Conservation (phyloP, 192 early-diverging fungal species). For the Spizellomyces punctatus region DNA sequence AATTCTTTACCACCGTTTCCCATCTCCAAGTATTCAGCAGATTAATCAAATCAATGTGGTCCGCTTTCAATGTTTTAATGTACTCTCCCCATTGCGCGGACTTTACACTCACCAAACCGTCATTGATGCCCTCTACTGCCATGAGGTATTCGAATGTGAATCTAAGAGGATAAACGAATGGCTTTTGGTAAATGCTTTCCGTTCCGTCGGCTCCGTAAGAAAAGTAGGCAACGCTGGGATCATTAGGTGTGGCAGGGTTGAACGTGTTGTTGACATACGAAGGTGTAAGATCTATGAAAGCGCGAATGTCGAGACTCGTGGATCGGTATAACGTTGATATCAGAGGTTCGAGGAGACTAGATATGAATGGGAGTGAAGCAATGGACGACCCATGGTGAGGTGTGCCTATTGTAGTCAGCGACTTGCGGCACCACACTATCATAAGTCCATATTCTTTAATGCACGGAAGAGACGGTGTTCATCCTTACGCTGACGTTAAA, state of each 20-base stretch:
- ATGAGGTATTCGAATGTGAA: conserved; percentile 76
- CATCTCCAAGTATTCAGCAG: conserved; percentile 27
- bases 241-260: conserved; percentile 79
- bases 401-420: conserved; percentile 81
- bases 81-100: conserved; percentile 83
- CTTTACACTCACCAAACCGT: conserved; percentile 78
- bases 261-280: conserved; percentile 76
- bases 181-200: conserved; percentile 25
- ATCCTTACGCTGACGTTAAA: conserved; percentile 18
- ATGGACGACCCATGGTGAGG: conserved; percentile 72
- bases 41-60: conserved; percentile 80
- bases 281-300: conserved; percentile 79
- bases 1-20: conserved; percentile 16
- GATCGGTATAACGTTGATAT: conserved; percentile 33
- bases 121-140: conserved; percentile 76
- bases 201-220: conserved; percentile 76
- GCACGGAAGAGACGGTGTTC: too few species aligned
- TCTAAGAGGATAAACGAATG: conserved; percentile 59
- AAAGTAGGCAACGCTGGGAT: conserved; percentile 65
- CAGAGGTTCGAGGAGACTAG: conserved; percentile 7
- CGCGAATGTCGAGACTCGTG: conserved; percentile 75
- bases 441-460: too few species aligned
- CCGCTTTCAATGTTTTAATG: conserved; percentile 71
- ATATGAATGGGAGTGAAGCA: conserved; percentile 22
- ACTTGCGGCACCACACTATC: conserved; percentile 26